Evolutionary conservation across 176 grass and related monocot genomes (phyloP), one percentile per base, ranked within the genome.

Genomic region (Puccinellia tenuiflora): DNA sequence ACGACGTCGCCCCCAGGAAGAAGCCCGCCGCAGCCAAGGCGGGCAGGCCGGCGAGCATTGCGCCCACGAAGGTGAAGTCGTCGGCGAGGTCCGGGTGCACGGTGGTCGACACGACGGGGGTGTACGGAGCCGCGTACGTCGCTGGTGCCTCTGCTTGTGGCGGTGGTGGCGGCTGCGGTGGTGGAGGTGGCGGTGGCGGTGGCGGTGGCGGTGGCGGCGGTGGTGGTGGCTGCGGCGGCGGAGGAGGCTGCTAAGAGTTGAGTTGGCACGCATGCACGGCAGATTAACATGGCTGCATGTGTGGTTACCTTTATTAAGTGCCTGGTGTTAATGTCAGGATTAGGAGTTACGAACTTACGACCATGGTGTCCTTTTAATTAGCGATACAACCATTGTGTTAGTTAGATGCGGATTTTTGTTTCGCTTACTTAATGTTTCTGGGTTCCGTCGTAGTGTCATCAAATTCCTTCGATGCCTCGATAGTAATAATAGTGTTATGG

Each of bases 271-370:
- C 73, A 35, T 54, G 72, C 17, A n/a, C 38, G n/a, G 39, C 8
- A 25, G 24, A 31, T 29, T 11, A 25, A 10, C 5, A 3, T 28
- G 34, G 18, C 9, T 16, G 13, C 53, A 70, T 21, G 40, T 13
- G 5, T 75, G 33, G 9, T 48, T 47, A 47, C 33, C 20, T 72
- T 30, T 10, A 2, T 47, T 25, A 48, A 47, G 30, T 24, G 78
- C 46, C 21, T 81, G 69, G 4, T 83, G 43, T 51, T 75, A 62
- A 63, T 48, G 55, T 75, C 42, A 74, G 53, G 68, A 83, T 35
- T 52, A 38, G 35, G 35, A 38, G n/a, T 38, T 38, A 68, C 22
- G 38, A 14, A 14, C 3, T 16, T 62, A 9, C 22, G n/a, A 59
- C 13, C n/a, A 57, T 40, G 54, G 6, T 28, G 21, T 45, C 17